Evolutionary conservation across 2,329 filamentous ascomycete species (phyloP).

Genomic region (Leptographium lundbergii): DNA sequence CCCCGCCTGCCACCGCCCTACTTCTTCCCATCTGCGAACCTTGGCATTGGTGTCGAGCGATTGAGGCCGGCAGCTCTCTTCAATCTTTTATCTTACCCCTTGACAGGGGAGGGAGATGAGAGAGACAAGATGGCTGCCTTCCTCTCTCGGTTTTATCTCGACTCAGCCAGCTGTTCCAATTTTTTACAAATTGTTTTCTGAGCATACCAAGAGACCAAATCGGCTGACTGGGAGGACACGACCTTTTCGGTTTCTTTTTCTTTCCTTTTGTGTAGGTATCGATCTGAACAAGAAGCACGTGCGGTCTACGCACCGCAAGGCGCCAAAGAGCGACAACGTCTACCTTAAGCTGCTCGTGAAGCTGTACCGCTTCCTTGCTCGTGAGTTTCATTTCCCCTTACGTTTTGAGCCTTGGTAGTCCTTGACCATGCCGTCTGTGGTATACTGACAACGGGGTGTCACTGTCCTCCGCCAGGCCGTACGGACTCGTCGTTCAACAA

Average conservation of each 20-base stretch:
- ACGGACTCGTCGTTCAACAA: slow-evolving; percentile 99
- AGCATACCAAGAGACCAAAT: slow-evolving; percentile 47
- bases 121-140: background rate
- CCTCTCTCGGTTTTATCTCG: background rate
- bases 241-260: slow-evolving; percentile 8
- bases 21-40: slow-evolving; percentile 4
- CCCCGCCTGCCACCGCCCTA: background rate
- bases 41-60: background rate
- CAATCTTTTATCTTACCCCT: background rate
- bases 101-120: background rate
- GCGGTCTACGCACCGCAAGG: slow-evolving; percentile 71
- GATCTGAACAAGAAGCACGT: slow-evolving; percentile 60
- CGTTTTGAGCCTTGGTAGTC: background rate
- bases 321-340: slow-evolving; percentile 96
- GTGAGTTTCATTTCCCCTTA: slow-evolving; percentile 42
- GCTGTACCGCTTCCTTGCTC: slow-evolving; percentile 92
- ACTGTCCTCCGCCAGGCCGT: slow-evolving; percentile 49
- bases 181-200: slow-evolving; percentile 25
- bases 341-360: slow-evolving; percentile 96
- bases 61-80: background rate
- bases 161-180: background rate
- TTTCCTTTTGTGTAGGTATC: slow-evolving; percentile 46
- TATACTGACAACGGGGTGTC: background rate
- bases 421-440: background rate
- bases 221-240: slow-evolving; percentile 39